Evolutionary conservation across 2,329 filamentous ascomycete species (phyloP), one percentile per base, ranked within the genome.

Genomic region (Ophiognomonia clavigignenti-juglandacearum): DNA sequence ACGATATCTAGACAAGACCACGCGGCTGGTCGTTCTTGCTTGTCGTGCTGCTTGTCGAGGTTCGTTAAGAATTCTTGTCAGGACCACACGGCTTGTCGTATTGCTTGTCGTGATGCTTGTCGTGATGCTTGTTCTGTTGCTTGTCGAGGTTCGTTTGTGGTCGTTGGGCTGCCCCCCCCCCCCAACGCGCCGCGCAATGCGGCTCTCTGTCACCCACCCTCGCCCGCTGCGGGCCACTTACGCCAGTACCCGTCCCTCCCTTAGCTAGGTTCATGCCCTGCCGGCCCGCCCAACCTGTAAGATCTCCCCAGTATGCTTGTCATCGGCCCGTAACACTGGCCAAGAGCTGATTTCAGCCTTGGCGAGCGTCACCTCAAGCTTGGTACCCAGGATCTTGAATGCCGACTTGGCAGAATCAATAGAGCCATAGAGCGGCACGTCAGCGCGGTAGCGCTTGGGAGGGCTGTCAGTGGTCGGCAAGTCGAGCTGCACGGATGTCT

Each of bases 201-300:
- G 16, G 14, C 16, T 7, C 14, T 7, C 14, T n/a, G 31, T n/a
- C 31, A 34, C 31, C 10, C 4, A n/a, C 16, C 14, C 16, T 32
- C 16, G 4, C 14, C 4, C 11, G n/a, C 31, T 13, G 13, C n/a
- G n/a, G 31, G 16, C 31, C 31, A 16, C n/a, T 13, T 4, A n/a
- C 8, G 31, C 31, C 14, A 34, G 31, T 7, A 34, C n/a, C 31
- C 16, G 31, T 8, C 31, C 31, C 8, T 48, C 44, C 50, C 48
- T 54, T 58, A 55, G 19, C 54, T 58, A 55, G 19, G 54, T n/a
- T 34, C 31, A 34, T 9, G 31, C 61, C 51, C 57, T 62, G 27
- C 85, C 89, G 42, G 93, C 90, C 54, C 83, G 77, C 13, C 93
- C 93, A 54, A 95, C 76, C 68, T 98, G 93, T 54, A 97, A 82